phyloP scores from a whole-genome alignment of 768 basidiomycete genomes.

The Boletus tylopilopsis region DNA sequence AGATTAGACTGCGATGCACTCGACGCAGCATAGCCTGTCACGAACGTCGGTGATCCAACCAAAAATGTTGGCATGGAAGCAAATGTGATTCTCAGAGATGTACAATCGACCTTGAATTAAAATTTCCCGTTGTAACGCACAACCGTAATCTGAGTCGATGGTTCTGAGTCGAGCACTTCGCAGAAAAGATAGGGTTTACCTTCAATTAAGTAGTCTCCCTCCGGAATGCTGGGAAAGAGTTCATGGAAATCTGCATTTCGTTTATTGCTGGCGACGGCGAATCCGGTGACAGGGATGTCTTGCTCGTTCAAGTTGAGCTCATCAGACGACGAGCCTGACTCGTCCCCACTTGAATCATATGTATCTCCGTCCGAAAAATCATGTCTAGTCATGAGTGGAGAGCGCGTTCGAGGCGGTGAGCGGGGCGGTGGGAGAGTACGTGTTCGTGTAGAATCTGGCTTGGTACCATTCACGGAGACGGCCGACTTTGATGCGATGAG shows the following conservation, averaged over 20 bases:
- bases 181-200: slow-evolving; percentile 48
- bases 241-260: slow-evolving; percentile 96
- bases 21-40: slow-evolving; percentile 7
- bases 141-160: slow-evolving; percentile 79
- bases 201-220: slow-evolving; percentile 97
- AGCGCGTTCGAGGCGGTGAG: slow-evolving; percentile 10
- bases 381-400: slow-evolving; percentile 17
- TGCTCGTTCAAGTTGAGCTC: slow-evolving; percentile 40
- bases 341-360: slow-evolving; percentile 25
- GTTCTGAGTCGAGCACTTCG: slow-evolving; percentile 1
- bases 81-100: slow-evolving; percentile 98
- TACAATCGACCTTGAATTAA: slow-evolving; percentile 94
- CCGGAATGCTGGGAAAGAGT: slow-evolving; percentile 82
- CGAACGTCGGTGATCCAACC: slow-evolving; percentile 97
- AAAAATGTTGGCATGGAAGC: slow-evolving; percentile 98
- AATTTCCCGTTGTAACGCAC: slow-evolving; percentile 94
- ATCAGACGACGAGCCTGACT: slow-evolving; percentile 32
- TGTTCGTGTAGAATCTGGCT: slow-evolving; percentile 4
- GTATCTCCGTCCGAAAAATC: slow-evolving; percentile 31
- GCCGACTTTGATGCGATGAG: slow-evolving; percentile 16
- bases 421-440: slow-evolving; percentile 1
- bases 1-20: slow-evolving; percentile 6
- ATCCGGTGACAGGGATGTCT: slow-evolving; percentile 91
- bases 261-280: slow-evolving; percentile 94
- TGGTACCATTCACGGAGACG: slow-evolving; percentile 14